Evolutionary conservation across 352 stramenopile genomes (phyloP).

Genomic region (Pythium angustatum): DNA sequence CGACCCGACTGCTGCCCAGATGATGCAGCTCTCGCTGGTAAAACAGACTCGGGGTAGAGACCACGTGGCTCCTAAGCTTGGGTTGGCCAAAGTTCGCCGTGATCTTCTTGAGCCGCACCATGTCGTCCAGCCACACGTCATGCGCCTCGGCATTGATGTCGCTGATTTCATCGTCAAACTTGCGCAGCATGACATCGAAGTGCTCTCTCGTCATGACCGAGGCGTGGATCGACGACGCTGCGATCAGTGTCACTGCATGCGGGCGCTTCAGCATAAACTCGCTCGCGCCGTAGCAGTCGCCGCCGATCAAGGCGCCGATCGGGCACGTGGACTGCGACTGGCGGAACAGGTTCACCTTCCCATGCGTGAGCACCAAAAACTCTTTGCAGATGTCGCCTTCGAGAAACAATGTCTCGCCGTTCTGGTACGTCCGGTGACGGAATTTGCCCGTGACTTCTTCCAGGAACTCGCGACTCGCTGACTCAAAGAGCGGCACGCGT

Average conservation of each 20-base stretch:
- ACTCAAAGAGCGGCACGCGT: constrained; percentile 60
- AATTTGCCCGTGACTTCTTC: constrained; percentile 85
- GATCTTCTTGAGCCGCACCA: constrained; percentile 35
- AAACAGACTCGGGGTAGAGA: constrained; percentile 53
- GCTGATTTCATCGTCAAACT: constrained; percentile 57
- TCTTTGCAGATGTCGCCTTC: constrained; percentile 72
- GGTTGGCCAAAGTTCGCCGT: constrained; percentile 45
- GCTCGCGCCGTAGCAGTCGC: constrained; percentile 68
- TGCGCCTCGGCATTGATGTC: constrained; percentile 56
- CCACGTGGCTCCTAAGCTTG: constrained; percentile 58
- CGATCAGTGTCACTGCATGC: constrained; percentile 49
- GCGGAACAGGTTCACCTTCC: constrained; percentile 69
- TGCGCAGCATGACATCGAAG: constrained; percentile 62
- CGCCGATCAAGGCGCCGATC: constrained; percentile 55
- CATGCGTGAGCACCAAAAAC: constrained; percentile 64
- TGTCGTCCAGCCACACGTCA: constrained; percentile 43
- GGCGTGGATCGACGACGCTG: constrained; percentile 51
- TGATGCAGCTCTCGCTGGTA: constrained; percentile 47
- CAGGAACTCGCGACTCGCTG: constrained; percentile 61
- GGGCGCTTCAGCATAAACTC: constrained; percentile 58
- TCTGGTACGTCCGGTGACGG: constrained; percentile 67
- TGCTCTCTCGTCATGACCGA: constrained; percentile 76
- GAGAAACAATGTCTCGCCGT: constrained; percentile 66
- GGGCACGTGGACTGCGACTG: constrained; percentile 44
- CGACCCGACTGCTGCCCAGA: neutral